Evolutionary conservation across 2,329 filamentous ascomycete genomes (phyloP).

Genomic region (Penicillium glabrum): DNA sequence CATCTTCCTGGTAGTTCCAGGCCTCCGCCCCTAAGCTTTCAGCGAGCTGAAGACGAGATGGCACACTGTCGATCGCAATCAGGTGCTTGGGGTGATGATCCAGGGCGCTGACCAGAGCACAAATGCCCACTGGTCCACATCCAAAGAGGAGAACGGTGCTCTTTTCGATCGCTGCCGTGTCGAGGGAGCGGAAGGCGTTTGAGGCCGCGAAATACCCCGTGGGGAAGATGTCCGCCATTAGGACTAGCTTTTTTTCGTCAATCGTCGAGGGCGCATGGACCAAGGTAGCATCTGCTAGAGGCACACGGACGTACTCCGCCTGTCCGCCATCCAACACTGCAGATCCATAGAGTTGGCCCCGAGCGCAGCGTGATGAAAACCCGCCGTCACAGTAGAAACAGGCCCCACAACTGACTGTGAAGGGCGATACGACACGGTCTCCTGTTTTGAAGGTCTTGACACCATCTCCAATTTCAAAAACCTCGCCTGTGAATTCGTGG

Average conservation of each 20-base stretch:
- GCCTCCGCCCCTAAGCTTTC: conserved; percentile 73
- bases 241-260: conserved; percentile 69
- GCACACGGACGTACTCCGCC: conserved; percentile 77
- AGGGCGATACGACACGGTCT: conserved; percentile 77
- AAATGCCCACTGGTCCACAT: conserved; percentile 79
- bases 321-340: conserved; percentile 70
- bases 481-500: conserved; percentile 80
- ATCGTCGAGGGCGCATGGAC: conserved; percentile 68
- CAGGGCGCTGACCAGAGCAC: conserved; percentile 72
- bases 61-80: conserved; percentile 75
- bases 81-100: conserved; percentile 70
- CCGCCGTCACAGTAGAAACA: conserved; percentile 82
- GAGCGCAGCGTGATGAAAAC: conserved; percentile 71
- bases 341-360: conserved; percentile 69
- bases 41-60: conserved; percentile 70
- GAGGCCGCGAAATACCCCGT: conserved; percentile 75
- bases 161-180: conserved; percentile 43
- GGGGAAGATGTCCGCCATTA: conserved; percentile 92
- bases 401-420: conserved; percentile 71
- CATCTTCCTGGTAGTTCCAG: conserved; percentile 70
- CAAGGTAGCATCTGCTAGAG: conserved; percentile 74
- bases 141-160: conserved; percentile 68
- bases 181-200: conserved; percentile 67
- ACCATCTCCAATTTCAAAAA: conserved; percentile 62
- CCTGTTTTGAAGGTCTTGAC: conserved; percentile 63